Evolutionary conservation across 805 yeast species (phyloP), one percentile per base, ranked within the genome.

Genomic region (Kuraishia borneana): DNA sequence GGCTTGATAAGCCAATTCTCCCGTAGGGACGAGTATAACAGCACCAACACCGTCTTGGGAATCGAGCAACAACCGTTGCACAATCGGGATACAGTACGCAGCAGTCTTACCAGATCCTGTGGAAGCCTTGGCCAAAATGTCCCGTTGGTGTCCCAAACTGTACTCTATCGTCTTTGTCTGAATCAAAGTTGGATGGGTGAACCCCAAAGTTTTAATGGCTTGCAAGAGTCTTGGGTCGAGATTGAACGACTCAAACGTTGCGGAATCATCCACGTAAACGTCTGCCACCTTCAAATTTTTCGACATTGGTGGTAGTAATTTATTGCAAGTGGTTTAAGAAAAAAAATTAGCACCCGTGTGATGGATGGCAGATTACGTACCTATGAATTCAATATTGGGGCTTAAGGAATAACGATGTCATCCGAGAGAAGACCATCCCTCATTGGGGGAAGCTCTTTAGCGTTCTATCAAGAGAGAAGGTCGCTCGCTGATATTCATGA

Each of bases 21-120:
- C 76, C 1, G 96, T 85, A 13, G 98, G 98, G 12, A 92, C 97
- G 34, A 92, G 60, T 21, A 92, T 69, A 20, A 92, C 71, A 32
- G 83, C 76, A 39, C 69, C 65, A 33, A 68, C 61, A 26, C 45
- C 53, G 39, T 45, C 53, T 39, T 45, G 59, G 29, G 22, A n/a
- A 30, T 60, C 61, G 17, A 63, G 60, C 39, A 89, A 61, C 27
- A 92, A 70, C 27, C 76, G 69, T 54, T 92, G 94, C 27, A 92
- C 55, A 13, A 92, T 78, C 5, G 98, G 98, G 32, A 89, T 70
- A 42, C 80, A 59, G 52, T 89, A 89, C 2, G 96, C 94, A 8
- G 84, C 83, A 0, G 97, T 89, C 56, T 89, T 89, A 43, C 97
- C 97, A 6, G 95, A 82, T 3, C 98, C 98, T 0, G 98, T 89